Percentiles rank a stretch among this genome's conserved stretches.
Evolutionary conservation across 305 asterid species (phyloP).

Genomic region (Salvia sclarea): DNA sequence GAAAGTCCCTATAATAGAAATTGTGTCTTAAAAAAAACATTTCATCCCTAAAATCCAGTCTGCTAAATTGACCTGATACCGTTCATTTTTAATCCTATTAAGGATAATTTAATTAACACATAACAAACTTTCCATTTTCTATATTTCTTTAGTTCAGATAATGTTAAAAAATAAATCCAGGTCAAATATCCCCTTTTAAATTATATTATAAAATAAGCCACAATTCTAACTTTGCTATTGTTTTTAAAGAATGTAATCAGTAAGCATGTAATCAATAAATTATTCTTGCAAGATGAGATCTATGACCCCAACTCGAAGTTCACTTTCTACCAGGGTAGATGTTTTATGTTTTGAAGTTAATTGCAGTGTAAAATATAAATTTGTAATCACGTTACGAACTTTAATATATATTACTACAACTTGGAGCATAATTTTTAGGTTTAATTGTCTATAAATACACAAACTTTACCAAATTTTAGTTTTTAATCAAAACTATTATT

Average conservation of each 20-base stretch:
- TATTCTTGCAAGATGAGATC: no score
- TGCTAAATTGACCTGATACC: constrained; percentile 3
- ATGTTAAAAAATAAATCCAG: background rate
- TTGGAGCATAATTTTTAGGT: no score
- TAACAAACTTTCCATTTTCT: background rate
- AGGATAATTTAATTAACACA: constrained; percentile 7
- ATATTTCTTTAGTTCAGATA: background rate
- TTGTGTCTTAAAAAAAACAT: background rate
- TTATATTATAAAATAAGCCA: background rate
- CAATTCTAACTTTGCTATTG: background rate
- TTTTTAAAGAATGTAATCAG: background rate
- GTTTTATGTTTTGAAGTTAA: no score
- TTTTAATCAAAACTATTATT: no score
- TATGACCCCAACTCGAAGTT: no score
- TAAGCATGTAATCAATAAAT: background rate
- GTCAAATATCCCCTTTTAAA: background rate
- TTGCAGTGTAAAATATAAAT: no score
- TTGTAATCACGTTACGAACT: no score
- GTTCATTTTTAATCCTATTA: background rate
- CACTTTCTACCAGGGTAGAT: no score
- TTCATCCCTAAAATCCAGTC: background rate
- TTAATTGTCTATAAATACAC: no score
- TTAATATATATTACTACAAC: no score
- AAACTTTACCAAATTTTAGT: no score
- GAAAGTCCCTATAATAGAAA: background rate